Evolutionary conservation across 2,329 filamentous ascomycete species (phyloP).

Genomic region (Fusarium hostae): DNA sequence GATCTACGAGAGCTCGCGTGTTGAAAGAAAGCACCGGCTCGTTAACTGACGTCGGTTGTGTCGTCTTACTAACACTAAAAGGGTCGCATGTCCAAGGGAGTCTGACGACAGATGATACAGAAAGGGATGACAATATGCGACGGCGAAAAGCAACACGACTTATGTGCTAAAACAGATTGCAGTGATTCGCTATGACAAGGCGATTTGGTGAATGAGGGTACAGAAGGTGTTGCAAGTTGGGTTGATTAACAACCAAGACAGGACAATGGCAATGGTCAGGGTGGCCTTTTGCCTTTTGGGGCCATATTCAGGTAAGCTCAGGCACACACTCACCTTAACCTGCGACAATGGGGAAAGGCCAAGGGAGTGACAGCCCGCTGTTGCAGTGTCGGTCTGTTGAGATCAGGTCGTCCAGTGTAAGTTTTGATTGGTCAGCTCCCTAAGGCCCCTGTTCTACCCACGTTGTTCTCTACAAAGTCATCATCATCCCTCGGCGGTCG

Average conservation of each 20-base stretch:
- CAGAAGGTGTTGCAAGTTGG: constrained; percentile 21
- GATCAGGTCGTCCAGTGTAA: background rate
- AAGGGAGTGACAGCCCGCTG: constrained; percentile 7
- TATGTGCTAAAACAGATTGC: background rate
- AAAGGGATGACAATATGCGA: constrained; percentile 1
- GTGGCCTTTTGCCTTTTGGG: constrained; percentile 40
- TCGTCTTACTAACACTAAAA: constrained; percentile 39
- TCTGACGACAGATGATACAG: background rate
- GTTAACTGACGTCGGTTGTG: constrained; percentile 37
- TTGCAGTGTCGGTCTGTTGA: constrained; percentile 33
- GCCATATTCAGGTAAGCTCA: constrained; percentile 29
- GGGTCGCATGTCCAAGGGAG: constrained; percentile 36
- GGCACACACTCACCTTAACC: constrained; percentile 16
- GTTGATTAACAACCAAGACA: constrained; percentile 27
- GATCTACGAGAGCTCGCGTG: constrained; percentile 23
- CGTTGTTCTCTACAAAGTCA: background rate
- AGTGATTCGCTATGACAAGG: background rate
- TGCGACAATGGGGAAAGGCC: constrained; percentile 16
- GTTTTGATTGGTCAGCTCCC: constrained; percentile 22
- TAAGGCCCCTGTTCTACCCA: background rate
- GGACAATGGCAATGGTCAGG: constrained; percentile 35
- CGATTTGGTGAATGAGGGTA: constrained; percentile 4
- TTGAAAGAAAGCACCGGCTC: constrained; percentile 29
- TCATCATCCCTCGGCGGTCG: constrained; percentile 31
- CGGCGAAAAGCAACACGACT: background rate